These are phyloP conservation scores for Tricholoma bakamatsutake DNA, from an alignment of 768 basidiomycete species.

Conservation along the genomic window DNA sequence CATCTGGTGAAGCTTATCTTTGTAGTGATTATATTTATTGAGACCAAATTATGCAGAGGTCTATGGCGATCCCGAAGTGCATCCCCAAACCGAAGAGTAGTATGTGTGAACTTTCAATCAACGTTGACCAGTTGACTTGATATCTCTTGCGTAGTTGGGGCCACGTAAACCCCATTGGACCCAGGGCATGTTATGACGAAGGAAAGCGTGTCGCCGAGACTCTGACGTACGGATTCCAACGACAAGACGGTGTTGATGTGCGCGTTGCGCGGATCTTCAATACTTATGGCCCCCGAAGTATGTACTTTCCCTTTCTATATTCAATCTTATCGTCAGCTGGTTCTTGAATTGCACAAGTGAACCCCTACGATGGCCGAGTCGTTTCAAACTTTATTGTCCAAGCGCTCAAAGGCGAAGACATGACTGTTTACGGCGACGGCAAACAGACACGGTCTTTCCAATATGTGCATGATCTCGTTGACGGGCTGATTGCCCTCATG, in stretches of 20 bases:
- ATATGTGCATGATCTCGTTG: constrained; percentile 96
- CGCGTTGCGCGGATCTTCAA: constrained; percentile 99
- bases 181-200: constrained; percentile 99
- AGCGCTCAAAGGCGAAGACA: constrained; percentile 91
- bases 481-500: constrained; percentile 92
- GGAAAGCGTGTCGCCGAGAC: constrained; percentile 99
- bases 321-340: constrained; percentile 8
- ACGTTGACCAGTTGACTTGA: constrained; percentile 14
- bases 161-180: constrained; percentile 97
- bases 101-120: constrained; percentile 32
- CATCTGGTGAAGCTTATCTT: constrained; percentile 62
- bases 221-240: constrained; percentile 91
- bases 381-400: constrained; percentile 99
- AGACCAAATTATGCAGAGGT: constrained; percentile 55
- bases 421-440: constrained; percentile 96
- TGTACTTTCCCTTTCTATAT: constrained; percentile 15
- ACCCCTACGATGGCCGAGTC: constrained; percentile 93
- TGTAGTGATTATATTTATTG: constrained; percentile 3
- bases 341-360: constrained; percentile 51
- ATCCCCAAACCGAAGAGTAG: constrained; percentile 96
- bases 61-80: constrained; percentile 97
- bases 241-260: constrained; percentile 93
- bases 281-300: constrained; percentile 85
- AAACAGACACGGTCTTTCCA: constrained; percentile 94
- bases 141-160: constrained; percentile 64